Conservation (phyloP, 23 red algal genomes). For the Gracilaria vermiculophylla region DNA sequence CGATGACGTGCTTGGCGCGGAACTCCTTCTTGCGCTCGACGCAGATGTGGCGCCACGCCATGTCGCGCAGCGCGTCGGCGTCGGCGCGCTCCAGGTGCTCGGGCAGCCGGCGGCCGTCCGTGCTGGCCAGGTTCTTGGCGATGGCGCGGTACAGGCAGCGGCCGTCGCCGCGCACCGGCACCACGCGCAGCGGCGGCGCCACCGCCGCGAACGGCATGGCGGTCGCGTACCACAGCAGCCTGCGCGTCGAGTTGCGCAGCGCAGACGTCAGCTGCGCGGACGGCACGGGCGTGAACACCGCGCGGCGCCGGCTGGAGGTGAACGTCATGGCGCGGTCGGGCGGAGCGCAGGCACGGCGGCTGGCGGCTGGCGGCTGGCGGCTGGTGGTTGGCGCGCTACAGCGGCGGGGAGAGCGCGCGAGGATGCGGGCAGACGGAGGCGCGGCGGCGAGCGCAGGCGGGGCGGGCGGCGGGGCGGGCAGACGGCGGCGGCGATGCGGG, state of each 20-base stretch:
- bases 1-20: slow-evolving; percentile 66
- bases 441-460: too few species aligned
- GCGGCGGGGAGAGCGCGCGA: too few species aligned
- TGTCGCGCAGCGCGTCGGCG: slow-evolving; percentile 88
- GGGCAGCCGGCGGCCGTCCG: slow-evolving; percentile 63
- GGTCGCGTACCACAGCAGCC: neutral
- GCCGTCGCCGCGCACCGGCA: slow-evolving; percentile 78
- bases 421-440: too few species aligned
- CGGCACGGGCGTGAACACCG: slow-evolving; percentile 2
- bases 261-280: neutral
- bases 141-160: slow-evolving; percentile 97
- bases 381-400: too few species aligned
- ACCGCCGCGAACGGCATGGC: neutral
- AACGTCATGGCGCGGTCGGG: neutral
- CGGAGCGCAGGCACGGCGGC: neutral
- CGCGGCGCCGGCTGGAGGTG: neutral
- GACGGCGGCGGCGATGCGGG: too few species aligned
- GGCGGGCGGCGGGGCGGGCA: too few species aligned
- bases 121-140: slow-evolving; percentile 80
- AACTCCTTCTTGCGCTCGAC: slow-evolving; percentile 67
- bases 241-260: neutral
- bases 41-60: slow-evolving; percentile 81
- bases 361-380: too few species aligned
- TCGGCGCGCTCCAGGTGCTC: slow-evolving; percentile 83
- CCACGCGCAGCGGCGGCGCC: slow-evolving; percentile 43